Evolutionary conservation across 352 stramenopile genomes (phyloP), one percentile per base, ranked within the genome.

Genomic region (Pythium aristosporum): DNA sequence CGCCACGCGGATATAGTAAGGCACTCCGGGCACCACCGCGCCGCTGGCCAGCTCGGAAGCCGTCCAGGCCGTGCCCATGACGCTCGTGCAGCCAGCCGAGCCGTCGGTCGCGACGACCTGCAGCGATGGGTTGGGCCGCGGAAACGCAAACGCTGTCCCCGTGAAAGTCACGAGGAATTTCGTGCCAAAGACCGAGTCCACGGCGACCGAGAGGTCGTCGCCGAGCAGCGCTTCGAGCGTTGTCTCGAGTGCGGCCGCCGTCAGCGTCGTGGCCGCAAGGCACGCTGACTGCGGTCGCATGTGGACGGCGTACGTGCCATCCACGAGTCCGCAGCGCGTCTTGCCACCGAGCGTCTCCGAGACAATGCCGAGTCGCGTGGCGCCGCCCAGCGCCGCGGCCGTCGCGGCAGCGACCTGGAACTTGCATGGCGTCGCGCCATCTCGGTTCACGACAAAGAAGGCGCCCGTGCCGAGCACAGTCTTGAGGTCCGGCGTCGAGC

Each of bases 141-240:
- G 72, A 16, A 75, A 76, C 30, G 88, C 69, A 48, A 92, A 71
- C 39, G 74, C 85, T 25, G 88, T 74, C 0, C 89, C 92, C 5
- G 75, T 80, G 64, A 98, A 98, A 3, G 93, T 98, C 25, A 98
- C 82, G 15, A 84, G 76, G 61, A 96, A 98, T 15, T 67, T 77
- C 21, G 49, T 69, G 18, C 82, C 83, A 43, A 86, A 70, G 23
- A 21, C 71, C 12, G 76, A 69, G 51, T 94, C 81, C 15, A 79
- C 72, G n/a, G 77, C 87, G 28, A 93, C 81, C 9, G 41, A 73
- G 34, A 94, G 78, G 3, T 73, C 68, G 44, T 96, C 81, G 28
- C 76, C 61, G 18, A 95, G 74, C 42, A 91, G 65, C 0, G 42
- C 65, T 9, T 61, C 65, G 0, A 94, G 49, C 8, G 62, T 69